These are phyloP conservation scores for Gossypium davidsonii DNA, from an alignment of 441 rosid species.

Conservation along the genomic window DNA sequence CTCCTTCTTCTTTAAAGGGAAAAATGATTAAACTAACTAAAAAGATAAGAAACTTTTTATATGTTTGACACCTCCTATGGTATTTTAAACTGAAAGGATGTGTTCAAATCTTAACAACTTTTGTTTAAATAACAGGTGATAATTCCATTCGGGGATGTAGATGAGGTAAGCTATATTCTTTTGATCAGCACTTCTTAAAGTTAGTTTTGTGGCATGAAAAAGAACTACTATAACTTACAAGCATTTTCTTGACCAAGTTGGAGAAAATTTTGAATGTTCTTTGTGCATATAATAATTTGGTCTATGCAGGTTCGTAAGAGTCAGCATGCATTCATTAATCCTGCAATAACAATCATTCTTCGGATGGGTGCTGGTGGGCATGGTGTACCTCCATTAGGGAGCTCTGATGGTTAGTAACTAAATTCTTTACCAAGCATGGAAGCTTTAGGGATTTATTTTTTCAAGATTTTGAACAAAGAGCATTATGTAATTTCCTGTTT, in stretches of 20 bases:
- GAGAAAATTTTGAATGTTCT: not conserved
- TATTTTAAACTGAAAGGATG: not conserved
- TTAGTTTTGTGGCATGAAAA: slow-evolving; percentile 6
- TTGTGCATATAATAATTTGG: slow-evolving; percentile 8
- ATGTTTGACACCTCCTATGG: not conserved
- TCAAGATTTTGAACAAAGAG: not conserved
- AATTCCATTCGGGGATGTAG: slow-evolving; percentile 90
- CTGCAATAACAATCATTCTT: slow-evolving; percentile 86
- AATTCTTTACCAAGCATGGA: slow-evolving; percentile 2
- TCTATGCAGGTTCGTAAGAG: slow-evolving; percentile 75
- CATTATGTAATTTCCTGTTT: not conserved
- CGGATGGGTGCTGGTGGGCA: slow-evolving; percentile 99
- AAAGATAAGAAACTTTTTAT: not conserved
- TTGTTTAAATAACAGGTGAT: slow-evolving; percentile 47
- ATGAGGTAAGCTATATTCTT: slow-evolving; percentile 55
- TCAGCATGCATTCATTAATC: slow-evolving; percentile 97
- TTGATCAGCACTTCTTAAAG: slow-evolving; percentile 3
- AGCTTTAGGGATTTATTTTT: not conserved
- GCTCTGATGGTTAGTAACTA: slow-evolving; percentile 80
- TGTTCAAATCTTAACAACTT: not conserved
- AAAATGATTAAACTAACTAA: not conserved
- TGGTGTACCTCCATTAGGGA: slow-evolving; percentile 99
- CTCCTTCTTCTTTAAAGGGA: not conserved
- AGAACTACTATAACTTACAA: slow-evolving; percentile 7
- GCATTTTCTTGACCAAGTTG: not conserved